Conservation (phyloP, 129 eudicot genomes). For the Scalesia atractyloides region DNA sequence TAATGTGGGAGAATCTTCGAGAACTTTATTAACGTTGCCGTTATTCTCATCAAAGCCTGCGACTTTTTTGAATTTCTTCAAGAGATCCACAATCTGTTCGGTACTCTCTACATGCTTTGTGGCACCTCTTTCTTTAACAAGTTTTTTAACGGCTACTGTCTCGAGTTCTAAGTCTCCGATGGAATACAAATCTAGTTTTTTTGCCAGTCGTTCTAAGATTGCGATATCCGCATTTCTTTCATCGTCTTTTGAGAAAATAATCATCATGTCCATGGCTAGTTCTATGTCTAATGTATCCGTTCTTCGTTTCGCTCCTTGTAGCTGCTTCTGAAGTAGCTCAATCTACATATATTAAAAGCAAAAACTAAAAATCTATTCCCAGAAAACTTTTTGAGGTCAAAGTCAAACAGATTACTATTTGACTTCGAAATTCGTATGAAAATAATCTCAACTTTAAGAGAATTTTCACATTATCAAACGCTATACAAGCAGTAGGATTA, state of each 20-base stretch:
- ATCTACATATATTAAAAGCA: conserved; percentile 35
- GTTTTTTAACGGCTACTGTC: conserved; percentile 50
- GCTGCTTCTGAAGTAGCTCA: conserved; percentile 65
- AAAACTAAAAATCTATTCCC: neutral
- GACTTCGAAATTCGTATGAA: conserved; percentile 3
- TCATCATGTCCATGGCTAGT: conserved; percentile 88
- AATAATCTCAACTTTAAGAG: neutral
- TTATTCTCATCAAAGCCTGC: conserved; percentile 62
- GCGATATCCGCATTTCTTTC: conserved; percentile 71
- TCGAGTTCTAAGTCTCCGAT: conserved; percentile 55
- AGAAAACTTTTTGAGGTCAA: conserved; percentile 6
- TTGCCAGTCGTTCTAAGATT: conserved; percentile 63
- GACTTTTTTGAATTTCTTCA: conserved; percentile 58
- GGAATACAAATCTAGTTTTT: conserved; percentile 55
- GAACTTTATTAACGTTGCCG: conserved; percentile 32
- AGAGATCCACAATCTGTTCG: conserved; percentile 53
- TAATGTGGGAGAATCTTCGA: conserved; percentile 40
- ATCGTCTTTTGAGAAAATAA: conserved; percentile 55
- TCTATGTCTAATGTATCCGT: conserved; percentile 78
- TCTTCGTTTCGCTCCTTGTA: conserved; percentile 63
- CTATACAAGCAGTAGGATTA: neutral
- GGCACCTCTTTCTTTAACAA: conserved; percentile 49
- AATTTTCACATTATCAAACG: neutral
- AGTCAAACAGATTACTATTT: neutral
- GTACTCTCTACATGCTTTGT: conserved; percentile 39